Evolutionary conservation across 805 yeast species (phyloP).

Genomic region (Ogataea trehaloabstinens): DNA sequence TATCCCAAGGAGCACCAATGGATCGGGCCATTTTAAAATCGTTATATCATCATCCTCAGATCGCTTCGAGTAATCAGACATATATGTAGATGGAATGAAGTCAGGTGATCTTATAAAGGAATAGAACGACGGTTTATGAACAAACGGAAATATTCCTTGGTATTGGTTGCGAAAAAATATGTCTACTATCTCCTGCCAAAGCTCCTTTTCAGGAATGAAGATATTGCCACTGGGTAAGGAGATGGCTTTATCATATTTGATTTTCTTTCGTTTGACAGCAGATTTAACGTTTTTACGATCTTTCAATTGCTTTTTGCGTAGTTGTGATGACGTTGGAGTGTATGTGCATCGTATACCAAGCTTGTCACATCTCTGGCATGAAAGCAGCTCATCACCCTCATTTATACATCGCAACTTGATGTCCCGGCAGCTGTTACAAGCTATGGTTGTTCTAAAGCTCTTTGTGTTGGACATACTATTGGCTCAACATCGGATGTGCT

Average conservation of each 20-base stretch:
- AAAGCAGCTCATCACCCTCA: constrained; percentile 3
- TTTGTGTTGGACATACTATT: too few species aligned
- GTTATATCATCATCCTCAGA: constrained; percentile 4
- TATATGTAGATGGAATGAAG: constrained; percentile 11
- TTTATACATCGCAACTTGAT: constrained; percentile 10
- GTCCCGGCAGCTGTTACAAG: constrained; percentile 12
- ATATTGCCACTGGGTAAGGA: neutral
- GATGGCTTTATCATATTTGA: neutral
- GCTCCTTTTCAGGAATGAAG: constrained; percentile 11
- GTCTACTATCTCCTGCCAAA: constrained; percentile 12
- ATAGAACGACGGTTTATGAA: constrained; percentile 13
- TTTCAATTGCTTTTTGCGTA: constrained; percentile 2
- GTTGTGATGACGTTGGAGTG: constrained; percentile 9
- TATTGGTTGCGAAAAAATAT: constrained; percentile 13
- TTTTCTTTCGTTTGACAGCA: neutral
- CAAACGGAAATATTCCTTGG: constrained; percentile 15
- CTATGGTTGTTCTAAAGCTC: constrained; percentile 10
- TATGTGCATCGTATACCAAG: constrained; percentile 6
- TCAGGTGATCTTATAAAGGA: constrained; percentile 10
- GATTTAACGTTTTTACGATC: constrained; percentile 1
- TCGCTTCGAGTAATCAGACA: constrained; percentile 7
- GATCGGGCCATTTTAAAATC: constrained; percentile 19
- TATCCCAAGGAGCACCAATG: constrained; percentile 34
- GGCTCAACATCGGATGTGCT: too few species aligned
- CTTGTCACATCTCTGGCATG: constrained; percentile 8